Base-by-base conservation (phyloP, 352 stramenopile genomes). In the Phytophthora pistaciae region DNA sequence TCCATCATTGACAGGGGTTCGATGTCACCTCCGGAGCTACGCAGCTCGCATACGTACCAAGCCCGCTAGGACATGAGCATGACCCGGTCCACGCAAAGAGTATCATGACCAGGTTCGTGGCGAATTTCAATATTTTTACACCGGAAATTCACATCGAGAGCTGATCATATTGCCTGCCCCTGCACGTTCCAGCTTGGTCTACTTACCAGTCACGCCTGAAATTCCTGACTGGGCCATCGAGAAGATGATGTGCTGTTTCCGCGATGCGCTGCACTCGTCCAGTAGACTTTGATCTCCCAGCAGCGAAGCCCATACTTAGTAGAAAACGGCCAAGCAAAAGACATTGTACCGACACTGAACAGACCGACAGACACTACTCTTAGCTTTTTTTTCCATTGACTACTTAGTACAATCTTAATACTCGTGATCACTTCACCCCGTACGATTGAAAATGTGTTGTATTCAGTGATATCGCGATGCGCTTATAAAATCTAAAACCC, bases 11-110 rank as follows among this genome's bases (percentile, higher is more conserved):
- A 20, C 54, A 94, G 87, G 87, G 88, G 40, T 95, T 95, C 74
- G 88, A 95, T 44, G 88, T 95, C 20, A 95, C 88, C 1, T 89
- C 84, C 3, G 88, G 88, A 20, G 85, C 86, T 33, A 95, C 88
- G 2, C 88, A 95, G 31, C 59, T 95, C 20, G 74, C 84, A 14
- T 95, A 77, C 49, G 81, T 95, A 1, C 86, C 83, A 58, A 92
- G 82, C 54, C 79, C 83, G 13, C 65, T 77, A 62, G 85, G 87
- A 31, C 64, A 58, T 8, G 74, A 75, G 7, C 74, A 88, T 57
- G 87, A 95, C 48, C 87, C 87, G 16, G 46, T 69, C 6, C 75
- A 91, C 40, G 85, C 87, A 14, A 95, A 93, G 65, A 70, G 64
- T 44, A 88, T 95, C 50, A 95, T 95, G 87, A 82, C 68, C 27